These are phyloP conservation scores for Boletales sp. DNA, from an alignment of 768 basidiomycete species.

Conservation along the genomic window DNA sequence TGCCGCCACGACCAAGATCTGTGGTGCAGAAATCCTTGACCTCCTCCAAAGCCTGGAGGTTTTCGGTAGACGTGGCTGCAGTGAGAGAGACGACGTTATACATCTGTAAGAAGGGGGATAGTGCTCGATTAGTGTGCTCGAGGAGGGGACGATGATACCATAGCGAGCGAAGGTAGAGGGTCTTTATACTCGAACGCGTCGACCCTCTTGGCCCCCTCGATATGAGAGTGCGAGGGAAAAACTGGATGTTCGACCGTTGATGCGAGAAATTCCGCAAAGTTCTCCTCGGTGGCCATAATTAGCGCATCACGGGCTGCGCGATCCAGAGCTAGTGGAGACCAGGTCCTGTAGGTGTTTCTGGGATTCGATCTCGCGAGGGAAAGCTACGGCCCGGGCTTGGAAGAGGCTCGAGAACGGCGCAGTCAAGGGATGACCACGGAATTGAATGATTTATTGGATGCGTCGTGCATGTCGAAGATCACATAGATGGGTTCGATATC, in stretches of 20 bases:
- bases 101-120: slow-evolving; percentile 3
- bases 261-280: slow-evolving; percentile 15
- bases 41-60: slow-evolving; percentile 48
- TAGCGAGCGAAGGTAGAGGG: slow-evolving; percentile 3
- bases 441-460: slow-evolving; percentile 13
- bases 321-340: slow-evolving; percentile 17
- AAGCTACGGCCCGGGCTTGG: slow-evolving; percentile 16
- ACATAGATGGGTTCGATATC: slow-evolving; percentile 3
- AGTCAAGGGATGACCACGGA: slow-evolving; percentile 10
- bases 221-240: slow-evolving; percentile 17
- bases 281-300: slow-evolving; percentile 25
- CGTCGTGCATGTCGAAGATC: slow-evolving; percentile 10
- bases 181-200: slow-evolving; percentile 17
- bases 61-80: slow-evolving; percentile 44
- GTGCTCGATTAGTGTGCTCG: background rate
- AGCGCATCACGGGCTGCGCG: slow-evolving; percentile 8
- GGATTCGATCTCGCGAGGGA: slow-evolving; percentile 19
- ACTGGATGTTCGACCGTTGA: slow-evolving; percentile 3
- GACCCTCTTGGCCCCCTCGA: slow-evolving; percentile 6
- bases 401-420: slow-evolving; percentile 15
- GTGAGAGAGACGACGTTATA: slow-evolving; percentile 41
- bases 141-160: slow-evolving; percentile 14
- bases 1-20: slow-evolving; percentile 51
- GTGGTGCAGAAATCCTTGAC: slow-evolving; percentile 51
- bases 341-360: slow-evolving; percentile 17